These are phyloP conservation scores for Hysterium pulicare DNA, from an alignment of 2,329 filamentous ascomycete species.

Conservation along the genomic window DNA sequence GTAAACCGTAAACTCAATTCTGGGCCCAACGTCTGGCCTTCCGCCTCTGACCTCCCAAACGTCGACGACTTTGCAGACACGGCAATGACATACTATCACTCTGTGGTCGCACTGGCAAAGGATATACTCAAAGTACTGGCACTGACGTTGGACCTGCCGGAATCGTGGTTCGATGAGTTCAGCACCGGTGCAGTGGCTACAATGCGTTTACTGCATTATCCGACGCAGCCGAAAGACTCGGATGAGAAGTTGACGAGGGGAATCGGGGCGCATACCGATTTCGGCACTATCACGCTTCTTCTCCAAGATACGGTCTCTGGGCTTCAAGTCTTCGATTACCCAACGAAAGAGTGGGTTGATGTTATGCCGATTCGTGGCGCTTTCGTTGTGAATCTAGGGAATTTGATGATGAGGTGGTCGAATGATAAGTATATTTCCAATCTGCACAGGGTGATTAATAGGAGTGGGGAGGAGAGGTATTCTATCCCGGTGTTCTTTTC, in stretches of 20 bases:
- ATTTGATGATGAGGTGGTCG: conserved; percentile 47
- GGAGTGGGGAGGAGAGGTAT: conserved; percentile 50
- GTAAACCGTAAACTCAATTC: conserved; percentile 37
- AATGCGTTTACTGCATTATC: conserved; percentile 16
- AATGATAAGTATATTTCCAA: conserved; percentile 53
- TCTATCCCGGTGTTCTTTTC: conserved; percentile 58
- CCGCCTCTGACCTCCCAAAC: conserved; percentile 25
- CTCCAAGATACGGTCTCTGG: conserved; percentile 51
- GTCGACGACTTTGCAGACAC: conserved; percentile 36
- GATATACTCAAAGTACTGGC: background rate
- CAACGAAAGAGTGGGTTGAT: conserved; percentile 43
- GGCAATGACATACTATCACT: background rate
- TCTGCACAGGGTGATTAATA: conserved; percentile 56
- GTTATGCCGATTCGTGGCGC: conserved; percentile 29
- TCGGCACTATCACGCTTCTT: conserved; percentile 55
- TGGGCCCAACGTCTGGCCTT: conserved; percentile 46
- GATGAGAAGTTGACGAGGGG: conserved; percentile 9
- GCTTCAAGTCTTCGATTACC: conserved; percentile 49
- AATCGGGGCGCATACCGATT: conserved; percentile 55
- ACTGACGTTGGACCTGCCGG: background rate
- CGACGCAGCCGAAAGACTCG: conserved; percentile 5
- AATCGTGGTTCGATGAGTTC: background rate
- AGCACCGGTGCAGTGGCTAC: conserved; percentile 1
- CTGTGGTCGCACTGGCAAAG: background rate
- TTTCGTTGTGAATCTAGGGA: conserved; percentile 40